These are phyloP conservation scores for Mariannaea elegans DNA, from an alignment of 2,329 filamentous ascomycete genomes.

Conservation along the genomic window DNA sequence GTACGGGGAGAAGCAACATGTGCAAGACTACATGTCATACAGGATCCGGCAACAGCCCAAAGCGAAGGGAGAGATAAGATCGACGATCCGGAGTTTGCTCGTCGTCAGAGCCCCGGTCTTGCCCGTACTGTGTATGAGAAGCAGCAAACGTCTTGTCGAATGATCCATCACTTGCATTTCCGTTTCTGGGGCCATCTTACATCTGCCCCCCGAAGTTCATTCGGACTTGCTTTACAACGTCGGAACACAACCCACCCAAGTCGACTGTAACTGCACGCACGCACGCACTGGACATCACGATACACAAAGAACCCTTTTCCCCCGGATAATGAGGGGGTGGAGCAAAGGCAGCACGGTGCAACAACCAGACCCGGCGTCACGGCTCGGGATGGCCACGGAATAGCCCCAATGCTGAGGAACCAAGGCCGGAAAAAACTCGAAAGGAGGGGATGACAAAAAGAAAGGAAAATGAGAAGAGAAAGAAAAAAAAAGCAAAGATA, in stretches of 20 bases:
- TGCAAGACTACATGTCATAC: conserved; percentile 13
- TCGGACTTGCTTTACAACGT: background rate
- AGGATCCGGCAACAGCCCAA: conserved; percentile 1
- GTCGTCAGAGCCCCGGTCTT: background rate
- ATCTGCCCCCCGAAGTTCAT: background rate
- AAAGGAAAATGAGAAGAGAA: too few relatives aligned
- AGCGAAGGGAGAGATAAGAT: conserved; percentile 7
- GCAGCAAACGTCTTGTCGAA: background rate
- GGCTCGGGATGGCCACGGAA: conserved; percentile 32
- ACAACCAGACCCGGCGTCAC: conserved; percentile 38
- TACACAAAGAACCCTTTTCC: conserved; percentile 21
- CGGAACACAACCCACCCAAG: background rate
- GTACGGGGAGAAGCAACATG: conserved; percentile 15
- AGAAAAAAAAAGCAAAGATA: conserved; percentile 1
- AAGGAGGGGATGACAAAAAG: background rate
- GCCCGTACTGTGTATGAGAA: background rate
- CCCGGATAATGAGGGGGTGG: conserved; percentile 19
- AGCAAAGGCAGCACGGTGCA: conserved; percentile 36
- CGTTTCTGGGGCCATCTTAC: background rate
- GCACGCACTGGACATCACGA: conserved; percentile 33
- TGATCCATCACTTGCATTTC: background rate
- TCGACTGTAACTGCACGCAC: conserved; percentile 26
- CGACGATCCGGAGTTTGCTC: conserved; percentile 7
- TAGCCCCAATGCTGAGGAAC: background rate
- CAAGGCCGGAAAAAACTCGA: background rate